A percentile compares a stretch with the other conserved stretches of the same genome.
Conservation (phyloP, 306 rosid genomes). For the Rosa persica region DNA sequence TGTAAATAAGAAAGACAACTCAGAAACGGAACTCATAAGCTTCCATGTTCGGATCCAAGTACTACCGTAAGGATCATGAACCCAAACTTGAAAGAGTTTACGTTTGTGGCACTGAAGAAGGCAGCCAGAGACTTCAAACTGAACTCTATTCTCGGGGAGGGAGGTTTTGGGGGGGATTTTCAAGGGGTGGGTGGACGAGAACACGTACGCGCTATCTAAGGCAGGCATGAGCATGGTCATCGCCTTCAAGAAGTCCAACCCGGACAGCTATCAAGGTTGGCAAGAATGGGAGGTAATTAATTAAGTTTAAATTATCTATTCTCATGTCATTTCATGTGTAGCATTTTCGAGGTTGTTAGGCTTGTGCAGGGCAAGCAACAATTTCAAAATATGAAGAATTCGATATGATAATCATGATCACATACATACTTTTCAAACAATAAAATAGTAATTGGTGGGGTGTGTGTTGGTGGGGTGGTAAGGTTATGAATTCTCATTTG, state of each 20-base stretch:
- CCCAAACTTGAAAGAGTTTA: constrained; percentile 47
- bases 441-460: background rate
- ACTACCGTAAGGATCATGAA: constrained; percentile 16
- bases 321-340: background rate
- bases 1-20: background rate
- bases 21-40: background rate
- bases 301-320: background rate
- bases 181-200: constrained; percentile 79
- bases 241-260: constrained; percentile 72
- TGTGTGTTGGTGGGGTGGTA: too few relatives aligned
- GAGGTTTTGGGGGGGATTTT: constrained; percentile 92
- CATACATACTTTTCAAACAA: background rate
- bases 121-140: constrained; percentile 78
- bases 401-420: background rate
- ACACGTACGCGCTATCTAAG: constrained; percentile 53
- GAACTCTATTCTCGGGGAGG: constrained; percentile 67
- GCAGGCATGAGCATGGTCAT: constrained; percentile 69
- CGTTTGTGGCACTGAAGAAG: constrained; percentile 58
- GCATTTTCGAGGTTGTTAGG: background rate
- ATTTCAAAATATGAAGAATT: background rate
- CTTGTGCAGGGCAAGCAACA: background rate
- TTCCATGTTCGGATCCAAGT: background rate
- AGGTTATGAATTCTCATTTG: too few relatives aligned
- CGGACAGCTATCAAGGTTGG: constrained; percentile 74
- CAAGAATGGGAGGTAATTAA: constrained; percentile 69